Conservation (phyloP, 768 basidiomycete species). For the Amylocystis lapponica region DNA sequence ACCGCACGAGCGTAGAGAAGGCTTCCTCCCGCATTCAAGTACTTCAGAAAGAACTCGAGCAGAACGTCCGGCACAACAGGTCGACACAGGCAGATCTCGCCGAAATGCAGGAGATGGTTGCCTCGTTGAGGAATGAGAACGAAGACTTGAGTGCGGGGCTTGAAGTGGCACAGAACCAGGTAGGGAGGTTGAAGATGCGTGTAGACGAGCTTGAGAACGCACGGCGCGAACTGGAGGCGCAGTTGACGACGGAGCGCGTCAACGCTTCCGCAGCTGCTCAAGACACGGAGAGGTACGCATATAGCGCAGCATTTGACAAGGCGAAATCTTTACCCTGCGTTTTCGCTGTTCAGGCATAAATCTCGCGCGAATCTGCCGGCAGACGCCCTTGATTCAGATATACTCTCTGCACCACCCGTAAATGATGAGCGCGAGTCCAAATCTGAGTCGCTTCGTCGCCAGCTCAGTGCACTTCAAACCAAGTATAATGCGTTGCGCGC, state of each 20-base stretch:
- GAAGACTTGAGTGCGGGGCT: conserved; percentile 1
- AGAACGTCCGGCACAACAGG: conserved; percentile 9
- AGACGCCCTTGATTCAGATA: no score
- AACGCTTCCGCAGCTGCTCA: no score
- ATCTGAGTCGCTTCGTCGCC: no score
- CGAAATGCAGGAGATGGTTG: conserved; percentile 10
- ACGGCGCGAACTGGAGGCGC: no score
- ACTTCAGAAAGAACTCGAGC: conserved; percentile 9
- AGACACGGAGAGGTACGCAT: no score
- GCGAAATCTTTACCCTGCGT: no score
- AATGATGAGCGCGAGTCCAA: no score
- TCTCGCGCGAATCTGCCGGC: no score
- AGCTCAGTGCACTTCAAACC: neutral
- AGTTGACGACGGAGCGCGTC: no score
- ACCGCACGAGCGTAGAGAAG: conserved; percentile 5
- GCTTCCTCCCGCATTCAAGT: conserved; percentile 8
- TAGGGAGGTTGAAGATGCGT: neutral
- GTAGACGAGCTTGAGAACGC: neutral
- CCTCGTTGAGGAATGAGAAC: conserved; percentile 9
- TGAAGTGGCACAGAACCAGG: conserved; percentile 2
- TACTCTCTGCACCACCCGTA: no score
- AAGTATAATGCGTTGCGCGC: conserved; percentile 39
- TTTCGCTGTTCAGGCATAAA: no score
- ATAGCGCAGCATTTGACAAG: no score
- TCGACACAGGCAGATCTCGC: conserved; percentile 5